A percentile compares a stretch with the other conserved stretches of the same genome.
Conservation (phyloP, 2,329 filamentous ascomycete species). For the Curvularia eragrostidis region DNA sequence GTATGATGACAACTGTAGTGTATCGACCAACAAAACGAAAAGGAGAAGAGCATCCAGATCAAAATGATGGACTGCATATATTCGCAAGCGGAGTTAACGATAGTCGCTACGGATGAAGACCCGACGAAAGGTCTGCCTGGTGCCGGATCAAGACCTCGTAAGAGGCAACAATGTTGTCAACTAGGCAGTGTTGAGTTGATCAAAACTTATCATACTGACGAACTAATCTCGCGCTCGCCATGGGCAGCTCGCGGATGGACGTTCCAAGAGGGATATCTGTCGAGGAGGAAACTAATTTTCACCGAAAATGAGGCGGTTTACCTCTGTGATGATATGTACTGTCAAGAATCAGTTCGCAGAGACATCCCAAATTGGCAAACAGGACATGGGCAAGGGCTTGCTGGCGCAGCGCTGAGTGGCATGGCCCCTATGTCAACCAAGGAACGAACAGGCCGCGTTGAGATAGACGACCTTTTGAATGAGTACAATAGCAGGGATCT, state of each 20-base stretch:
- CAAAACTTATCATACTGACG: background rate
- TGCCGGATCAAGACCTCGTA: background rate
- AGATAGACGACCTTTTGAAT: background rate
- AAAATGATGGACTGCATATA: conserved; percentile 2
- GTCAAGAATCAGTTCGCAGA: background rate
- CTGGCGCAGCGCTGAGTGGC: background rate
- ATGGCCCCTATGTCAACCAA: background rate
- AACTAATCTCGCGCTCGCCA: background rate
- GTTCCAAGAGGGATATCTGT: background rate
- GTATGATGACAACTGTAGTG: background rate
- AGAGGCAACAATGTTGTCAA: background rate
- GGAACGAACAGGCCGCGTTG: background rate
- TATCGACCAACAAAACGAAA: background rate
- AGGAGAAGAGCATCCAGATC: background rate
- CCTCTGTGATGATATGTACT: conserved; percentile 1
- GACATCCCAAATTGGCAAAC: background rate
- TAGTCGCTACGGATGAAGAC: background rate
- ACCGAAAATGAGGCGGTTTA: background rate
- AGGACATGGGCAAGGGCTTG: background rate
- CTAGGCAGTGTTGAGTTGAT: background rate
- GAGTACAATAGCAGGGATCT: conserved; percentile 1
- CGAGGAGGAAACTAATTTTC: background rate
- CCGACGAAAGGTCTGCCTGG: background rate
- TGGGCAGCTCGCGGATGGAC: background rate
- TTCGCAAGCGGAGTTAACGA: background rate